Conservation (phyloP, 495 filamentous ascomycete genomes). For the Podospora conica region DNA sequence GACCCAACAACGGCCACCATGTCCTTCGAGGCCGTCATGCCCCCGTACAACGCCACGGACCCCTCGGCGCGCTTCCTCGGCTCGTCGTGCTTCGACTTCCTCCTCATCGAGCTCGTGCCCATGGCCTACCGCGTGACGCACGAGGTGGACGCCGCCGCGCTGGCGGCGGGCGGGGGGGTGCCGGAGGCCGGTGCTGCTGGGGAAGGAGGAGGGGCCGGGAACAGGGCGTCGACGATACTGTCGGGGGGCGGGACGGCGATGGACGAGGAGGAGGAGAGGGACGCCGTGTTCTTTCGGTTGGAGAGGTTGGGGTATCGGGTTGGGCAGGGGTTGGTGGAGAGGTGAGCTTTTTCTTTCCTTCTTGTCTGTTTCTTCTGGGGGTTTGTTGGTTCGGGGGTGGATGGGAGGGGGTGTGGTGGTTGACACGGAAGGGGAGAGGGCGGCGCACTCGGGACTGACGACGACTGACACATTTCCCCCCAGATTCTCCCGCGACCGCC, state of each 20-base stretch:
- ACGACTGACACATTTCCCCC: background rate
- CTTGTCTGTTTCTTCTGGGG: too few species aligned
- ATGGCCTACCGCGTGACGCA: slow-evolving; percentile 76
- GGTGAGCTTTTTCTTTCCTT: slow-evolving; percentile 41
- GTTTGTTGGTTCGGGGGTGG: too few species aligned
- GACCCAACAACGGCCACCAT: slow-evolving; percentile 39
- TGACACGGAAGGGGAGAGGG: too few species aligned
- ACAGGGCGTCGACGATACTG: background rate
- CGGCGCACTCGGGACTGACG: too few species aligned
- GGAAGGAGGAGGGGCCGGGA: background rate
- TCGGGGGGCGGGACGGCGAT: slow-evolving; percentile 24
- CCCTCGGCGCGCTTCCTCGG: slow-evolving; percentile 69
- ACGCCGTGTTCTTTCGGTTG: slow-evolving; percentile 77
- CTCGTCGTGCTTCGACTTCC: slow-evolving; percentile 80
- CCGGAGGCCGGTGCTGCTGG: too few species aligned
- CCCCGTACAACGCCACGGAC: slow-evolving; percentile 67
- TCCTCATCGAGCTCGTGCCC: slow-evolving; percentile 93
- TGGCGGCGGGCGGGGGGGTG: slow-evolving; percentile 4
- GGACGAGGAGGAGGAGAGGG: slow-evolving; percentile 70
- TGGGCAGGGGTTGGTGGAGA: slow-evolving; percentile 85
- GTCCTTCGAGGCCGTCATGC: slow-evolving; percentile 70
- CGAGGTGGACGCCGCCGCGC: slow-evolving; percentile 42
- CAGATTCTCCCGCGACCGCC: slow-evolving; percentile 67
- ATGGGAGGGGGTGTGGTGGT: too few species aligned
- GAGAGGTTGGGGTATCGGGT: slow-evolving; percentile 86